A percentile compares a stretch with the other conserved stretches of the same genome.
These are phyloP conservation scores for Sordariomycetes sp. DNA, from an alignment of 2,329 filamentous ascomycete species.

Conservation along the genomic window DNA sequence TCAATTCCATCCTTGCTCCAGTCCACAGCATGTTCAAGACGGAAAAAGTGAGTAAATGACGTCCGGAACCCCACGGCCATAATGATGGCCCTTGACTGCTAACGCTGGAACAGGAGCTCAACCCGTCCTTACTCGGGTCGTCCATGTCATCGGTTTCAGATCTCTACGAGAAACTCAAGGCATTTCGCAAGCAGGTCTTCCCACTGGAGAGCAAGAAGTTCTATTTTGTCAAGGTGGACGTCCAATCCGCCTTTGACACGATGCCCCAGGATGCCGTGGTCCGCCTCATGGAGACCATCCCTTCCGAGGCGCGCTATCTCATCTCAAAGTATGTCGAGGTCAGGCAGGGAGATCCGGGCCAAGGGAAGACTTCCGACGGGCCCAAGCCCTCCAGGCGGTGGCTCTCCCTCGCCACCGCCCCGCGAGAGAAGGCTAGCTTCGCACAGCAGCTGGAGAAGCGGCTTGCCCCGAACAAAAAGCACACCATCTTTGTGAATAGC, in stretches of 20 bases:
- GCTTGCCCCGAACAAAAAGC: slow-evolving; percentile 32
- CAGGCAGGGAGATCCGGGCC: slow-evolving; percentile 25
- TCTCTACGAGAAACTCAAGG: slow-evolving; percentile 59
- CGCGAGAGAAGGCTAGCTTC: slow-evolving; percentile 27
- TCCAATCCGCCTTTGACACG: slow-evolving; percentile 85
- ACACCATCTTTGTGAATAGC: slow-evolving; percentile 68
- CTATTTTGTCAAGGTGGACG: slow-evolving; percentile 88
- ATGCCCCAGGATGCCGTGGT: slow-evolving; percentile 74
- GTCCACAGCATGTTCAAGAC: slow-evolving; percentile 65
- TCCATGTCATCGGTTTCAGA: slow-evolving; percentile 72
- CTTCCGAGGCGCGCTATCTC: slow-evolving; percentile 47
- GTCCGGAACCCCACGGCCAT: neutral
- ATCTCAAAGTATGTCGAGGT: slow-evolving; percentile 66
- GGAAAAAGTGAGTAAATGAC: slow-evolving; percentile 46
- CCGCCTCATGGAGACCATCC: slow-evolving; percentile 46
- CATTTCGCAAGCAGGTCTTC: slow-evolving; percentile 44
- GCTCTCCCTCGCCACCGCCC: slow-evolving; percentile 33
- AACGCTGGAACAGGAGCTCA: slow-evolving; percentile 15
- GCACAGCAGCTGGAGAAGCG: slow-evolving; percentile 26
- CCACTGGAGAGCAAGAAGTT: slow-evolving; percentile 25
- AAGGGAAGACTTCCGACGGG: slow-evolving; percentile 9
- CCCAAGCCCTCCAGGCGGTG: slow-evolving; percentile 30
- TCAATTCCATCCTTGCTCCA: slow-evolving; percentile 47
- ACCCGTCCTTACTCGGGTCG: slow-evolving; percentile 56
- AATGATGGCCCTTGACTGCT: neutral